Base-by-base conservation (phyloP, 2,329 filamentous ascomycete genomes). In the Monosporascus sp. region DNA sequence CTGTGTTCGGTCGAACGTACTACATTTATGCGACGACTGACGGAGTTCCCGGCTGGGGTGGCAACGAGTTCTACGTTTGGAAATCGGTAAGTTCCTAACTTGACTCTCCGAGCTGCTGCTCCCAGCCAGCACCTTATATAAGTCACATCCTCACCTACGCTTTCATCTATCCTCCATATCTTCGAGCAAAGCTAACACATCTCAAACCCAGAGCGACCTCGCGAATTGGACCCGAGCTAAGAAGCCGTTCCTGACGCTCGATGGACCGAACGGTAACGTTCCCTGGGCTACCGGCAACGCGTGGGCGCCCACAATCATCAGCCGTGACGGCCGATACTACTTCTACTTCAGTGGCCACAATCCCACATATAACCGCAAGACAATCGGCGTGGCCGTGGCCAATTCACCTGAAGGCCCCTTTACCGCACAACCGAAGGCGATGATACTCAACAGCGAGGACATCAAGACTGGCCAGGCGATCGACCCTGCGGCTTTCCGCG, bases 231-330 rank as follows among this genome's bases (percentile, higher is more conserved):
- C 67, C 2, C 68, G 72, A 24, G 66, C 69, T 3, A 60, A 67
- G 0, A 49, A 72, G 15, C 74, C 76, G 0, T 71, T 79, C 58
- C 68, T 78, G 20, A 71, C 68, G 0, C 70, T 79, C 2, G 70
- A 78, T 43, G 74, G 74, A n/a, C 65, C 68, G 0, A 65, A 62
- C 24, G 75, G 75, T 11, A 77, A 85, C 53, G 76, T 87, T 1
- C 82, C 82, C 2, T 87, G 85, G 85, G 82, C 82, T 0, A 78
- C 74, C 1, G 85, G 85, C 55, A 85, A 86, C 60, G 78, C 85
- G 3, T 87, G 85, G 84, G 84, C 84, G 0, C 85, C 85, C 0
- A 82, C 84, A 50, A 84, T 85, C 2, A 80, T 81, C 1, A 68
- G 72, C 48, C 81, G 80, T 49, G 72, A 80, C 54, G 81, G 80